Evolutionary conservation across 83 land plant species (phyloP).

Genomic region (Diphasiastrum complanatum): DNA sequence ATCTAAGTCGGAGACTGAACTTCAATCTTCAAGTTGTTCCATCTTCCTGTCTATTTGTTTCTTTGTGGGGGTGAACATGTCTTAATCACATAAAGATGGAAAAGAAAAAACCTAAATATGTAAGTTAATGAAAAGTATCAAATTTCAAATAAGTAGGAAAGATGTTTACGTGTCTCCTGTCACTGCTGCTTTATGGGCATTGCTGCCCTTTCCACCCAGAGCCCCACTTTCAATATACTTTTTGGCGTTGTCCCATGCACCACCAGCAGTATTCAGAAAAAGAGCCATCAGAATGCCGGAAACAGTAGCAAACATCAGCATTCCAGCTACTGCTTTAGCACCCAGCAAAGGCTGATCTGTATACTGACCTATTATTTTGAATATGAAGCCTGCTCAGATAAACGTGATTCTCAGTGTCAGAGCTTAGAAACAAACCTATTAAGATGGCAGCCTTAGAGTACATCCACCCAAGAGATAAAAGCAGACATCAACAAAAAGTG

Average conservation of each 20-base stretch:
- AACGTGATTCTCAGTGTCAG: no score
- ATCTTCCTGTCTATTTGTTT: no score
- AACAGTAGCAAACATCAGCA: constrained; percentile 99
- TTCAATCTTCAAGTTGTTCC: no score
- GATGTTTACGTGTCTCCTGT: constrained; percentile 99
- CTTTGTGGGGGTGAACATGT: background rate
- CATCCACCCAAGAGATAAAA: no score
- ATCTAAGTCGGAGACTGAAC: no score
- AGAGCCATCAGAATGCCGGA: constrained; percentile 98
- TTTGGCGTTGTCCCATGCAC: constrained; percentile 99
- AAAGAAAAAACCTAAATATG: background rate
- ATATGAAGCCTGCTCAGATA: constrained; percentile 57
- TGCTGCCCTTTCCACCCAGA: constrained; percentile 97
- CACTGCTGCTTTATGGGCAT: constrained; percentile 91
- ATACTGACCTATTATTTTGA: constrained; percentile 68
- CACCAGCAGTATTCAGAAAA: constrained; percentile 95
- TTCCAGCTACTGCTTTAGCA: constrained; percentile 90
- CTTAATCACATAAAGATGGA: background rate
- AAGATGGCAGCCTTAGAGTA: no score
- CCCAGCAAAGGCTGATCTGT: constrained; percentile 91
- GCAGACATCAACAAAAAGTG: no score
- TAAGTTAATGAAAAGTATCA: background rate
- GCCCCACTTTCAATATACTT: constrained; percentile 98
- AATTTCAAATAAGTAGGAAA: background rate
- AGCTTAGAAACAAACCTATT: no score